Evolutionary conservation across 768 basidiomycete species (phyloP), one percentile per base, ranked within the genome.

Genomic region (Hygrocybe punicea): DNA sequence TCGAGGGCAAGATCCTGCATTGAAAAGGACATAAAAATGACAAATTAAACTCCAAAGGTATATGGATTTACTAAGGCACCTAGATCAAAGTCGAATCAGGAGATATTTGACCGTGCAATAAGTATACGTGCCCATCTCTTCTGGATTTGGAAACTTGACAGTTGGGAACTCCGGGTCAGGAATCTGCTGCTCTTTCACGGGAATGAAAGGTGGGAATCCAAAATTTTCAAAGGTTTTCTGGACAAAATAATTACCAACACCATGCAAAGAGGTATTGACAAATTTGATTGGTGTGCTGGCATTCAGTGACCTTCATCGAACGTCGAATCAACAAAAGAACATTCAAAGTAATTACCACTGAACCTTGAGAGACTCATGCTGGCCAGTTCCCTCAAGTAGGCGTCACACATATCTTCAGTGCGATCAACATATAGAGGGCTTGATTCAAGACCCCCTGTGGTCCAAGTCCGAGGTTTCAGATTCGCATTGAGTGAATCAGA

Each of bases 251-350:
- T 93, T 80, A 61, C 91, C 85, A 53, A 95, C 93, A 0, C 93
- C 93, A 63, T 95, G 93, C 88, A 95, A 86, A 0, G 92, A 88
- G 0, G 93, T 95, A 65, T 92, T 91, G 17, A 91, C 87, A 62
- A 94, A 91, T 62, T 77, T 81, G 59, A 86, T 56, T 4, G 71
- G 36, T 1, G 72, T 65, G 5, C 63, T 60, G 1, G 70, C 60
- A 60, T 82, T 84, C 23, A 77, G 57, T 48, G 59, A 37, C 44
- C 74, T 79, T 54, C 49, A 24, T 16, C 29, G 29, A 17, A 34
- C 34, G 13, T 17, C 46, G 24, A 39, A n/a, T 35, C 56, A n/a
- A n/a, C 57, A 53, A 48, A 44, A 10, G 25, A 2, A 14, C n/a
- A 19, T 51, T 17, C n/a, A 4, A 51, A 45, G 23, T n/a, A 17